Evolutionary conservation across 1,139 yeast species (phyloP).

Genomic region (Hemisphaericaspora xylofermentans): DNA sequence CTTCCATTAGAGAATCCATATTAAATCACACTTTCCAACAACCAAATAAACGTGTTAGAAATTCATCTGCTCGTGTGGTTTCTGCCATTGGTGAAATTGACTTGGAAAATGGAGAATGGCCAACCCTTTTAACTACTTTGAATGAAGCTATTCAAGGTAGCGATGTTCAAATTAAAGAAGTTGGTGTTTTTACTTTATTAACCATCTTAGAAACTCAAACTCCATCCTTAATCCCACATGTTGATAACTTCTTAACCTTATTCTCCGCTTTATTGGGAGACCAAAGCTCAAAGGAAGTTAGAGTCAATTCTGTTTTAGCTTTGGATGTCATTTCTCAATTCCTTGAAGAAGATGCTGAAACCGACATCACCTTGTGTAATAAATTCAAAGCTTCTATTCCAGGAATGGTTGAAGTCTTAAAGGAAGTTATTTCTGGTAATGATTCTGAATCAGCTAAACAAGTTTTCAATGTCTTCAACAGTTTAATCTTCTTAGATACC

Average conservation of each 20-base stretch:
- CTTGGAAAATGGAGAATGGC: conserved; percentile 68
- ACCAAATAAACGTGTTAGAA: conserved; percentile 68
- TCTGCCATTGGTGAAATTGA: conserved; percentile 83
- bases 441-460: conserved; percentile 74
- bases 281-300: conserved; percentile 64
- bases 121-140: conserved; percentile 69
- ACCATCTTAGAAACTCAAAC: conserved; percentile 76
- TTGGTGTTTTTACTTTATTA: conserved; percentile 76
- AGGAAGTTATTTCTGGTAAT: conserved; percentile 66
- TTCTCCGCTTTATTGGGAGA: conserved; percentile 70
- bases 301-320: conserved; percentile 81
- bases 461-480: conserved; percentile 83
- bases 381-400: conserved; percentile 73
- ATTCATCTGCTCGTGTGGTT: conserved; percentile 84
- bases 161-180: conserved; percentile 69
- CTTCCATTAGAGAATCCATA: conserved; percentile 64
- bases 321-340: conserved; percentile 73
- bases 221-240: conserved; percentile 60
- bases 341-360: conserved; percentile 54
- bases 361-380: conserved; percentile 46
- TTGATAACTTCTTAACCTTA: conserved; percentile 66
- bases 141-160: conserved; percentile 63
- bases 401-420: conserved; percentile 76
- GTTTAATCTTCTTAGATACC: conserved; percentile 72
- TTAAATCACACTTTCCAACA: conserved; percentile 64